phyloP scores from a whole-genome alignment of 345 rosid genomes.

The Hibiscus trionum region DNA sequence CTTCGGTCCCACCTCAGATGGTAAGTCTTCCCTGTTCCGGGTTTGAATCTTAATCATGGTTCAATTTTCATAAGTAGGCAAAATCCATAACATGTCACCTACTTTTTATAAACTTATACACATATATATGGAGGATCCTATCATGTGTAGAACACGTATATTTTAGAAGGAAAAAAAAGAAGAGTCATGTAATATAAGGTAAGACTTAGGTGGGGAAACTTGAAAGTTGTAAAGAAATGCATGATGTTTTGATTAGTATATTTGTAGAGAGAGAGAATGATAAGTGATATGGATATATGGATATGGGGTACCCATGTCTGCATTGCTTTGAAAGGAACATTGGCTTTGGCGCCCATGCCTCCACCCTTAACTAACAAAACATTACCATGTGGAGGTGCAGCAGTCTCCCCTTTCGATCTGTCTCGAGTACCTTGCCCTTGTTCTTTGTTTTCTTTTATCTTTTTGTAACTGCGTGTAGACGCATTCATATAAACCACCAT shows the following conservation, averaged over 20 bases:
- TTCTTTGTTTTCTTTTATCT: background rate
- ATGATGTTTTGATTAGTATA: too few relatives aligned
- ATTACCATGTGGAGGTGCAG: background rate
- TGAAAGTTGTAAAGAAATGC: background rate
- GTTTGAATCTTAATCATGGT: background rate
- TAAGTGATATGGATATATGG: background rate
- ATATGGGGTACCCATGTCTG: background rate
- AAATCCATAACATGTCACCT: too few relatives aligned
- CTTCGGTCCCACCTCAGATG: background rate
- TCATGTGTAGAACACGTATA: too few relatives aligned
- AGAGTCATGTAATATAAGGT: too few relatives aligned
- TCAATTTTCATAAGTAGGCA: background rate
- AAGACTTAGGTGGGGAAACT: too few relatives aligned
- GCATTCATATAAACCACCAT: background rate
- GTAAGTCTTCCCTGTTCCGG: background rate
- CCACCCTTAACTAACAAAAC: background rate
- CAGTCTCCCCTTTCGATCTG: too few relatives aligned
- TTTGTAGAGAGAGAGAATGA: background rate
- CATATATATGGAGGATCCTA: too few relatives aligned
- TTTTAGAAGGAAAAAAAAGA: too few relatives aligned
- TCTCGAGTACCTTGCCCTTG: too few relatives aligned
- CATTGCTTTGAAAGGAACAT: background rate
- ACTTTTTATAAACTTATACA: too few relatives aligned
- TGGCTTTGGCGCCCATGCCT: background rate
- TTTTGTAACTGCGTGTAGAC: background rate